Base-by-base conservation (phyloP, 148 eudicot species). In the Drosera capensis region DNA sequence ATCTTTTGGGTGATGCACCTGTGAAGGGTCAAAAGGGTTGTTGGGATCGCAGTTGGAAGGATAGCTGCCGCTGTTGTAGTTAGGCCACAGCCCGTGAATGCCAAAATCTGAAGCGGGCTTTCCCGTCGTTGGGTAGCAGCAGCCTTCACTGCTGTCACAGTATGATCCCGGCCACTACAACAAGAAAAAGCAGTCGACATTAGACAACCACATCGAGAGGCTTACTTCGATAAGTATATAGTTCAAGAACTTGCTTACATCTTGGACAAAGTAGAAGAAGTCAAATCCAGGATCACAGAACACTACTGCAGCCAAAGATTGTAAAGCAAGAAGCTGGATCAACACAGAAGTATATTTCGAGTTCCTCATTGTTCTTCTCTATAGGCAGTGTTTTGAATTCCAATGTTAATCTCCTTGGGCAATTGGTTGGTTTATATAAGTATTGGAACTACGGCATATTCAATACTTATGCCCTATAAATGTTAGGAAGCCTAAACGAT, bases 71-170 rank as follows among this genome's bases (percentile, higher is more conserved):
- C n/a, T 11, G 14, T 11, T 1, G 38, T 34, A 34, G 38, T 34
- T 34, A 13, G 38, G 38, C 38, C 38, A 34, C 6, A 34, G 38
- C 38, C 38, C 38, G n/a, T 34, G 38, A 34, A 34, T 34, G 6
- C 38, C 38, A 11, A 34, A 34, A 34, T 34, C 38, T 5, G 38
- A 2, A 3, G 38, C 38, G 3, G 38, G 38, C 38, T 34, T 34
- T 15, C 38, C 38, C 0, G 38, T 34, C 38, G n/a, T 2, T 11
- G 38, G 38, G 38, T 34, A 34, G 13, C 38, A 34, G 14, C 38
- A 34, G n/a, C 38, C n/a, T 34, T 34, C n/a, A 13, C n/a, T 5
- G 3, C n/a, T 34, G 38, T 34, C 38, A 11, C 38, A 34, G n/a
- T 34, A 34, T 11, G 38, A 34, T 34, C 38, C 38, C 14, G 38